phyloP scores from a whole-genome alignment of 768 basidiomycete genomes.

The Kwoniella mangroviensis region DNA sequence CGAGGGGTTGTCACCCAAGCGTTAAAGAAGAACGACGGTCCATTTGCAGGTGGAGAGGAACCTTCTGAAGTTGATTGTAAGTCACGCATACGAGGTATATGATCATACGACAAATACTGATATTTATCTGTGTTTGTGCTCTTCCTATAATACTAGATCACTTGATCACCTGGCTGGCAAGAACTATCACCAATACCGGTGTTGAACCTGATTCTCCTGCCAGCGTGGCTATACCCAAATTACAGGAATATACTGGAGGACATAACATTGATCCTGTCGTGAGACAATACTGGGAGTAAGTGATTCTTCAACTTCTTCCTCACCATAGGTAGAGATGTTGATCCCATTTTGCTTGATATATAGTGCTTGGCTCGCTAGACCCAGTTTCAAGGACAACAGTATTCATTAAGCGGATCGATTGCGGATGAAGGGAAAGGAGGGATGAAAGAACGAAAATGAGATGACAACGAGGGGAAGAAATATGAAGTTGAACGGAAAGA shows the following conservation, averaged over 20 bases:
- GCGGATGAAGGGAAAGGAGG: background rate
- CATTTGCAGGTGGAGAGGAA: constrained; percentile 40
- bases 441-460: background rate
- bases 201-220: constrained; percentile 40
- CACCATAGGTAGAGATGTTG: background rate
- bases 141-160: constrained; percentile 31
- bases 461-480: background rate
- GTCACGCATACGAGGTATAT: too few species aligned
- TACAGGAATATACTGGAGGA: constrained; percentile 46
- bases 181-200: constrained; percentile 43
- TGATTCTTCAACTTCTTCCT: background rate
- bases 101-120: too few species aligned
- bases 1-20: constrained; percentile 49
- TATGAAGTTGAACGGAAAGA: too few species aligned
- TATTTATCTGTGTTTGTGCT: background rate
- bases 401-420: constrained; percentile 28
- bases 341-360: background rate
- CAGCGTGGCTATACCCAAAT: constrained; percentile 36
- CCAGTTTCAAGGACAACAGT: constrained; percentile 45
- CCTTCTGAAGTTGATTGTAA: constrained; percentile 50
- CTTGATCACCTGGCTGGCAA: constrained; percentile 50
- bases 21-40: constrained; percentile 47
- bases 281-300: constrained; percentile 54
- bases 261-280: constrained; percentile 48
- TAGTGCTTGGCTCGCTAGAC: constrained; percentile 46